phyloP scores from a whole-genome alignment of 2,329 filamentous ascomycete genomes.

The Arthroderma sp. region DNA sequence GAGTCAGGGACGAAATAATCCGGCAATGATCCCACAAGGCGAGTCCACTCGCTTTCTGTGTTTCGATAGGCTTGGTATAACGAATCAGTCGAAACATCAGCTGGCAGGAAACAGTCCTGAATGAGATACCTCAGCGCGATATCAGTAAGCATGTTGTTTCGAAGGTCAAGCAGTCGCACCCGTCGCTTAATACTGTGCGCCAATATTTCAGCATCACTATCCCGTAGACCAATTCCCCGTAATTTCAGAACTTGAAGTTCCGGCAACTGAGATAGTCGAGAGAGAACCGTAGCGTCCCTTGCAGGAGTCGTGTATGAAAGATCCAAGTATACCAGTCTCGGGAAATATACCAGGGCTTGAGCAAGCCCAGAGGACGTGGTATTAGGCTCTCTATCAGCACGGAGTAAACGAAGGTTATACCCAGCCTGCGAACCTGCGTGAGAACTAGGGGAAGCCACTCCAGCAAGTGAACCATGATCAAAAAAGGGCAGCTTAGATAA shows the following conservation, averaged over 20 bases:
- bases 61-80: slow-evolving; percentile 15
- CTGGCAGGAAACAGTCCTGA: slow-evolving; percentile 36
- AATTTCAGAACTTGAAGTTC: slow-evolving; percentile 46
- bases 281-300: slow-evolving; percentile 36
- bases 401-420: slow-evolving; percentile 41
- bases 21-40: slow-evolving; percentile 17
- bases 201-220: slow-evolving; percentile 40
- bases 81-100: neutral
- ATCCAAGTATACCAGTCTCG: slow-evolving; percentile 44
- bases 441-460: slow-evolving; percentile 22
- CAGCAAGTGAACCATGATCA: slow-evolving; percentile 44
- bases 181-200: slow-evolving; percentile 38
- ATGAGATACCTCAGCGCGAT: slow-evolving; percentile 39
- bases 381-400: slow-evolving; percentile 45
- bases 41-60: slow-evolving; percentile 9
- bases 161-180: slow-evolving; percentile 43
- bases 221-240: slow-evolving; percentile 39
- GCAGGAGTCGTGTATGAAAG: slow-evolving; percentile 41
- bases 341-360: slow-evolving; percentile 40
- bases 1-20: slow-evolving; percentile 26
- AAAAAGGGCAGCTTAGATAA: slow-evolving; percentile 49
- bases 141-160: slow-evolving; percentile 46
- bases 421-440: neutral
- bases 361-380: slow-evolving; percentile 42
- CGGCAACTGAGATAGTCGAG: slow-evolving; percentile 32